Base-by-base conservation (phyloP, 805 yeast species). In the Hanseniaspora lindneri region DNA sequence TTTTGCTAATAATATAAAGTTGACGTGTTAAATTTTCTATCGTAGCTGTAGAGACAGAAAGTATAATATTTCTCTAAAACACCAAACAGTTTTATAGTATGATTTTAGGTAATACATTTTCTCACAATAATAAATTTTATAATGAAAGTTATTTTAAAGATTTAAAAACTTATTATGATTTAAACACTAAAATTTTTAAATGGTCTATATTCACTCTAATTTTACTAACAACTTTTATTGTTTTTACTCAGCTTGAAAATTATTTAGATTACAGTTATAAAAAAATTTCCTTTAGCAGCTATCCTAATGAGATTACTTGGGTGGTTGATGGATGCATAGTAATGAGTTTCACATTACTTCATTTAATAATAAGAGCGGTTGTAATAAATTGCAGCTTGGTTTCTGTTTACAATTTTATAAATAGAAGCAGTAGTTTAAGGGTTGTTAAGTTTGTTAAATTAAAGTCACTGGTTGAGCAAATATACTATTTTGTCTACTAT, bases 381-480 rank as follows among this genome's bases (percentile, higher is more conserved):
- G 16, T 42, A 3, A 41, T 49, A 17, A 49, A 41, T 14, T 8
- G 20, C 7, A 30, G 17, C 4, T 36, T 46, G 21, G 28, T 39
- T 3, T 17, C 32, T 8, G 21, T 32, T 19, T 46, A 39, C 19
- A 30, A 29, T 3, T 16, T n/a, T 4, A 13, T 46, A n/a, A 37
- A 46, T 23, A 37, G 32, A 24, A 30, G 24, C 13, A 33, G 32
- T 8, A 27, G 35, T 13, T 5, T 21, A 8, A 46, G 39, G 32
- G 11, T 46, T 23, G 35, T 46, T 3, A 39, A 46, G 39, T 46
- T 39, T 16, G 20, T 16, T 21, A 46, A 46, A 32, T 24, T 46
- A n/a, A 39, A 46, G 32, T 46, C 49, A 14, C 7, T 46, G 35
- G 49, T 39, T 11, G 49, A 46, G 24, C 49, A 46, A 19, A 46